phyloP scores from a whole-genome alignment of 495 filamentous ascomycete genomes.

The Xylaria curta region DNA sequence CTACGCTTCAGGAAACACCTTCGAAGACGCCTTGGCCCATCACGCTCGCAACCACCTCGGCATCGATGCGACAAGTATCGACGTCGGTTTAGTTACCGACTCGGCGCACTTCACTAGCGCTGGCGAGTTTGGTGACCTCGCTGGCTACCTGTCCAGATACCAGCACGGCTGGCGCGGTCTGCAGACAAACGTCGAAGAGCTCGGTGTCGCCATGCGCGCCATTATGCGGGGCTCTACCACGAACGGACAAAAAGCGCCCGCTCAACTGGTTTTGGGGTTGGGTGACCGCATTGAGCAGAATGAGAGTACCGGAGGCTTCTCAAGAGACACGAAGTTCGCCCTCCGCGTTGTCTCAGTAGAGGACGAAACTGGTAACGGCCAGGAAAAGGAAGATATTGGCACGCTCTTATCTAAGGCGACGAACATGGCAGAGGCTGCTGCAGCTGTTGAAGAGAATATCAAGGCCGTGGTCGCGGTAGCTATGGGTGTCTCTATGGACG shows the following conservation, averaged over 20 bases:
- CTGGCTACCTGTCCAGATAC: constrained; percentile 18
- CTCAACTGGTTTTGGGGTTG: constrained; percentile 19
- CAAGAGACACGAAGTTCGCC: constrained; percentile 19
- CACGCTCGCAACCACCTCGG: constrained; percentile 38
- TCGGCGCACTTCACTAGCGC: constrained; percentile 18
- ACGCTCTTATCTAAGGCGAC: background rate
- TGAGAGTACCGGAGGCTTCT: constrained; percentile 10
- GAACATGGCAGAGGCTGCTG: constrained; percentile 11
- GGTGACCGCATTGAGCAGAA: constrained; percentile 11
- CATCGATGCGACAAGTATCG: constrained; percentile 48
- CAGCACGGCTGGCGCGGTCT: constrained; percentile 1
- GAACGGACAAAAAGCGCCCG: background rate
- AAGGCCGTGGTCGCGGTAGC: constrained; percentile 8
- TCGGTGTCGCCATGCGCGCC: constrained; percentile 16
- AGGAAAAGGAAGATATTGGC: background rate
- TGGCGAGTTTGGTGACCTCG: constrained; percentile 14
- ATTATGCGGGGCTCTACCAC: constrained; percentile 10
- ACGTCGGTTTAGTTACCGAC: constrained; percentile 42
- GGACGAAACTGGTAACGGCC: background rate
- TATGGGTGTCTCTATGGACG: constrained; percentile 4
- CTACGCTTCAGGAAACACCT: constrained; percentile 63
- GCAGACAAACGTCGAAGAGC: constrained; percentile 12
- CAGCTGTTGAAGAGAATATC: constrained; percentile 3
- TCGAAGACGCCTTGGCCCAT: constrained; percentile 52
- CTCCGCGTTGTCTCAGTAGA: background rate